Base-by-base conservation (phyloP, 257 asterid genomes). In the Nicotiana noctiflora region DNA sequence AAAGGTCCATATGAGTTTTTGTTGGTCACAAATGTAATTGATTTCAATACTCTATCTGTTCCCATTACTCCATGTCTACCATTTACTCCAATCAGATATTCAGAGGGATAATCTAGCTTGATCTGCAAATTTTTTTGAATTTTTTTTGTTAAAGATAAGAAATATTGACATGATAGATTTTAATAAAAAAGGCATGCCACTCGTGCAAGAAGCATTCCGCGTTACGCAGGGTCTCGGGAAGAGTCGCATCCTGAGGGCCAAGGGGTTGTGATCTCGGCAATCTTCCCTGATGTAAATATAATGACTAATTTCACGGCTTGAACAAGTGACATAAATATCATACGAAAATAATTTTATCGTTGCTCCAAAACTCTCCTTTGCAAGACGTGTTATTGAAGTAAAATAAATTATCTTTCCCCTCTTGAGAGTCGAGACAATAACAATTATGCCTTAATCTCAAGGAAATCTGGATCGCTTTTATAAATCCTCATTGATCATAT, bases 1-100 rank as follows among this genome's bases (percentile, higher is more conserved):
- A 77, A 77, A 18, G 70, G 81, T 12, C 81, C 81, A 77, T 77
- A 77, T 34, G 81, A n/a, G 3, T 4, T 44, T 61, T 57, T 56
- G n/a, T 77, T 77, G 12, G 81, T 77, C 17, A 77, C 70, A 57
- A 77, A 77, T 57, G 72, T 59, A 1, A 77, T 77, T 18, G 57
- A 57, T 34, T 40, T 57, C 32, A 77, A 7, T 13, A 13, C 0
- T 72, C 21, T 13, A 3, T 72, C 40, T 5, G 4, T 1, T 23
- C 60, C 77, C 46, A 3, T 0, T n/a, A 3, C 18, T 29, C 55
- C 65, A 55, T 61, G 81, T 1, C 32, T 1, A 21, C 81, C 81
- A 77, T 34, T 59, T 9, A 77, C 55, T 56, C 37, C 72, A 77
- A 29, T 77, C 5, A 77, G 1, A 61, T n/a, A 59, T 23, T 77